These are phyloP conservation scores for Teunomyces cretensis DNA, from an alignment of 805 yeast species.

Conservation along the genomic window DNA sequence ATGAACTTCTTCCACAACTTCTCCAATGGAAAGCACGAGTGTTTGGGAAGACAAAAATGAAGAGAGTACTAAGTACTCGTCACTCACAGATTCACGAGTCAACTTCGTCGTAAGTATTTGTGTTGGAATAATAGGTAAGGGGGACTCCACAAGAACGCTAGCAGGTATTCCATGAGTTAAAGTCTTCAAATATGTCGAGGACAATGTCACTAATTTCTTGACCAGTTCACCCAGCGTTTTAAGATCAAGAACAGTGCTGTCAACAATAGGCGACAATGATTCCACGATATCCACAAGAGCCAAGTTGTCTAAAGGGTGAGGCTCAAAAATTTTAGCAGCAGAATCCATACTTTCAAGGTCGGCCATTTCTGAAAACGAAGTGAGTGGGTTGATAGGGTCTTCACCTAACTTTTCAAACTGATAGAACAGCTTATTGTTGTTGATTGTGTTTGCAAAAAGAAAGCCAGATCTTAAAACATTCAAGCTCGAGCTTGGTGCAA, in stretches of 20 bases:
- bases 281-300: slow-evolving; percentile 53
- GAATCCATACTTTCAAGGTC: background rate
- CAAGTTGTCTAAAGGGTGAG: slow-evolving; percentile 50
- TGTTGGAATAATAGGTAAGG: slow-evolving; percentile 64
- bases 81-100: slow-evolving; percentile 44
- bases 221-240: slow-evolving; percentile 12
- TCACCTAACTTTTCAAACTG: slow-evolving; percentile 80
- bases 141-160: slow-evolving; percentile 67
- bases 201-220: slow-evolving; percentile 26
- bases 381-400: slow-evolving; percentile 25
- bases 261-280: slow-evolving; percentile 52
- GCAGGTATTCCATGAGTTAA: slow-evolving; percentile 60
- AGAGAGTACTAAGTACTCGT: slow-evolving; percentile 65
- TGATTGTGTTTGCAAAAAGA: slow-evolving; percentile 63
- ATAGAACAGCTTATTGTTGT: slow-evolving; percentile 64
- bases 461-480: slow-evolving; percentile 74
- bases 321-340: background rate
- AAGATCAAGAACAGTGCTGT: slow-evolving; percentile 19
- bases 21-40: slow-evolving; percentile 73
- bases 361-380: background rate
- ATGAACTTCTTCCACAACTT: slow-evolving; percentile 71
- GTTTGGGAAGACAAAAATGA: slow-evolving; percentile 59
- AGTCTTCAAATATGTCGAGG: slow-evolving; percentile 44
- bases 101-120: slow-evolving; percentile 64
- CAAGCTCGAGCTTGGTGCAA: slow-evolving; percentile 57